phyloP scores from a whole-genome alignment of 192 early-diverging fungal genomes.

The Backusella tuberculispora region DNA sequence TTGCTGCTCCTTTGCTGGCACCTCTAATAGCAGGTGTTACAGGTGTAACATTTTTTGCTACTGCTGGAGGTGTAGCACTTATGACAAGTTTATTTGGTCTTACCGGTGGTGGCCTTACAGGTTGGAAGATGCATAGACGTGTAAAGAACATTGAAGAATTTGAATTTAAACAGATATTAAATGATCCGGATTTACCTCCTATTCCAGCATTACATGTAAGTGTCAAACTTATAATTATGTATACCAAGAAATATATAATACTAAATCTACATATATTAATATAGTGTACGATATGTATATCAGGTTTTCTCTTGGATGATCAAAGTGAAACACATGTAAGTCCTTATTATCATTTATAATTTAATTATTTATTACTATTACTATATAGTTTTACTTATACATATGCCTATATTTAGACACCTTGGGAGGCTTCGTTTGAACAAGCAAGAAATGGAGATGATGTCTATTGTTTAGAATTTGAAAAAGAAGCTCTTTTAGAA shows the following conservation, averaged over 20 bases:
- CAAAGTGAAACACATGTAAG: slow-evolving; percentile 37
- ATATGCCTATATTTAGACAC: slow-evolving; percentile 28
- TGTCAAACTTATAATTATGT: not conserved
- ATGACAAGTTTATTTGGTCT: slow-evolving; percentile 61
- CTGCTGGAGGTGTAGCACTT: slow-evolving; percentile 55
- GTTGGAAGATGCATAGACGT: slow-evolving; percentile 48
- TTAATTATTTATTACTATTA: not conserved
- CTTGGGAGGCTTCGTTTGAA: slow-evolving; percentile 51
- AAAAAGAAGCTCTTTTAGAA: slow-evolving; percentile 45
- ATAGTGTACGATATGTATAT: slow-evolving; percentile 57
- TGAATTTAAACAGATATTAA: slow-evolving; percentile 51
- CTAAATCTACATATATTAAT: not conserved
- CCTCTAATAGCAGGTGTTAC: slow-evolving; percentile 48
- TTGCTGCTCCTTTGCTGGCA: slow-evolving; percentile 60
- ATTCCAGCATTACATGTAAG: slow-evolving; percentile 59
- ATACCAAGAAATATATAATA: not conserved
- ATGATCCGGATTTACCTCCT: slow-evolving; percentile 52
- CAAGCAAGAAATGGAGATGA: slow-evolving; percentile 38
- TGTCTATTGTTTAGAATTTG: slow-evolving; percentile 56
- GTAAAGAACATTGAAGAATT: slow-evolving; percentile 51
- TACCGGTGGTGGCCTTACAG: slow-evolving; percentile 58
- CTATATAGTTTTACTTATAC: no score
- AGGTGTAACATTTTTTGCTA: slow-evolving; percentile 58
- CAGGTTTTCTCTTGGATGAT: slow-evolving; percentile 58
- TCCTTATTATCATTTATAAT: not conserved